Conservation (phyloP, 345 rosid species). For the Eucalyptus pauciflora region DNA sequence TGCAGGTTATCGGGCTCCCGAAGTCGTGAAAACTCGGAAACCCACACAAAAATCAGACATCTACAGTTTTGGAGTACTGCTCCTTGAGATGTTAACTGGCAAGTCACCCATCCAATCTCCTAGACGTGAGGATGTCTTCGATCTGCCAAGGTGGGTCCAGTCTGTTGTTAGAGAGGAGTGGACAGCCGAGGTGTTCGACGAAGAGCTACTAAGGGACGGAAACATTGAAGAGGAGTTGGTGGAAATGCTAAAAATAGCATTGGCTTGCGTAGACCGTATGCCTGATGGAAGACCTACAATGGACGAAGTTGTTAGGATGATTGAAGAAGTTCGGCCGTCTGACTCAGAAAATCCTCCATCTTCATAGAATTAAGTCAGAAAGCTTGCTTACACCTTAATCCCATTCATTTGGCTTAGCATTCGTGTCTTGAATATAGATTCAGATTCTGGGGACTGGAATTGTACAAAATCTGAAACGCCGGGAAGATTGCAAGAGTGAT, state of each 20-base stretch:
- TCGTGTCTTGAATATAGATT: background rate
- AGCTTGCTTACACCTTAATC: background rate
- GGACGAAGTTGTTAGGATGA: constrained; percentile 72
- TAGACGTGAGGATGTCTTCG: constrained; percentile 52
- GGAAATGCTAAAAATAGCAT: constrained; percentile 85
- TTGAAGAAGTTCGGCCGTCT: constrained; percentile 58
- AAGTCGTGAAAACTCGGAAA: constrained; percentile 48
- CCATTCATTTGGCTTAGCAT: background rate
- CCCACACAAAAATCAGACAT: constrained; percentile 55
- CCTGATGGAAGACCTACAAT: constrained; percentile 73
- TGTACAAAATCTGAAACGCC: background rate
- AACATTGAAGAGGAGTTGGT: constrained; percentile 87
- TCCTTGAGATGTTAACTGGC: constrained; percentile 83
- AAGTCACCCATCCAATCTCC: constrained; percentile 59
- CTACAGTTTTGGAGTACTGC: constrained; percentile 80
- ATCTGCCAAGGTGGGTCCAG: constrained; percentile 86
- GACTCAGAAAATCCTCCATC: constrained; percentile 46
- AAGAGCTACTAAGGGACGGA: constrained; percentile 55
- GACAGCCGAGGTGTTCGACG: constrained; percentile 89
- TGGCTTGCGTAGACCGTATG: constrained; percentile 63
- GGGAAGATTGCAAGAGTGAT: background rate
- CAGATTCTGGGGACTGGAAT: background rate
- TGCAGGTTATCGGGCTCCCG: constrained; percentile 78
- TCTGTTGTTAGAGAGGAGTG: constrained; percentile 88
- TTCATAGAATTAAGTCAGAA: background rate